These are phyloP conservation scores for Diphasiastrum complanatum DNA, from an alignment of 83 land plant genomes.

Conservation along the genomic window DNA sequence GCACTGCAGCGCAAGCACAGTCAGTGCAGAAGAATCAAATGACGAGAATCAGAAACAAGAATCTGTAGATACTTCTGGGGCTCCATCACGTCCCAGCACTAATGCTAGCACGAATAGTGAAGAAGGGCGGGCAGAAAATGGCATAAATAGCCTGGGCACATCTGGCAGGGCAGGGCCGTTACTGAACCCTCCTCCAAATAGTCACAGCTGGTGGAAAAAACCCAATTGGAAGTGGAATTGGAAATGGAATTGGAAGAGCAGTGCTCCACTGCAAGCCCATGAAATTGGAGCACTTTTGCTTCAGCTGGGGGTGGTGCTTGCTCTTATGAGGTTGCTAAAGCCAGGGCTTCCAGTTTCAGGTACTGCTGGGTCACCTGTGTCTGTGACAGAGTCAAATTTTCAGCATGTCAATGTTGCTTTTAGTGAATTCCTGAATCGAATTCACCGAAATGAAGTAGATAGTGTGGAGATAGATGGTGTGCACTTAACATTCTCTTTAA, in stretches of 20 bases:
- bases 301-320: slow-evolving; percentile 67
- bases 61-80: no score
- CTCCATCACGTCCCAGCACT: no score
- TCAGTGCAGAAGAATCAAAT: no score
- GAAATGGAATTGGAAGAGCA: slow-evolving; percentile 55
- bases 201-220: slow-evolving; percentile 43
- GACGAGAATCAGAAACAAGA: no score
- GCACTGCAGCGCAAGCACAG: no score
- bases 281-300: slow-evolving; percentile 68
- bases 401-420: slow-evolving; percentile 77
- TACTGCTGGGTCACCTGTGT: slow-evolving; percentile 30
- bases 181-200: slow-evolving; percentile 22
- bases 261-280: slow-evolving; percentile 47
- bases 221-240: slow-evolving; percentile 43
- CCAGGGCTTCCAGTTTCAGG: slow-evolving; percentile 83
- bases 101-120: no score
- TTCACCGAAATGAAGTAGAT: slow-evolving; percentile 65
- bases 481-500: slow-evolving; percentile 74
- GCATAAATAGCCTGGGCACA: neutral
- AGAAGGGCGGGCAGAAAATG: neutral
- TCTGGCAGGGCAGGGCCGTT: slow-evolving; percentile 16
- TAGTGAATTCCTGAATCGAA: slow-evolving; percentile 78
- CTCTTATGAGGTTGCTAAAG: slow-evolving; percentile 68
- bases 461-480: slow-evolving; percentile 96
- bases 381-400: slow-evolving; percentile 30